phyloP scores from a whole-genome alignment of 2,329 filamentous ascomycete species.

The Myriosclerotinia duriaeana region DNA sequence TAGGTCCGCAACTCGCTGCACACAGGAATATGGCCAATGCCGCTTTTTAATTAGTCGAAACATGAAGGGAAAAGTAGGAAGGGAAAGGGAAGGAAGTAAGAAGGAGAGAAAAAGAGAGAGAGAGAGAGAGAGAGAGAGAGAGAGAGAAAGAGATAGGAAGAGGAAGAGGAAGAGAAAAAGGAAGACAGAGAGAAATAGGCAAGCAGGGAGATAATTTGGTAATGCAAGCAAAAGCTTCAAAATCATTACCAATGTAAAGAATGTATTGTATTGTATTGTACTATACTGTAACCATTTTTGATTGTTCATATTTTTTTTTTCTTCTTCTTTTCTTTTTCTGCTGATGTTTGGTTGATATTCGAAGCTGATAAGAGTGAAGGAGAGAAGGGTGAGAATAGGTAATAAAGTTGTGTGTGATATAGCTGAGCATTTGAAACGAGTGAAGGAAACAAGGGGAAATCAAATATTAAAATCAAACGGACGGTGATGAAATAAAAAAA shows the following conservation, averaged over 20 bases:
- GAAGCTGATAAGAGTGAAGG: neutral
- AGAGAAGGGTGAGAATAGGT: neutral
- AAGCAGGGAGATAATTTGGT: neutral
- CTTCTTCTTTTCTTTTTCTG: neutral
- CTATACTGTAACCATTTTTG: neutral
- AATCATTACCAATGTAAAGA: neutral
- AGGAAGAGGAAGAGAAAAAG: neutral
- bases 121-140: neutral
- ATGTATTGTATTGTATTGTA: neutral
- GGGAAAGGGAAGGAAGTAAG: neutral
- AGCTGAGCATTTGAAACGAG: slow-evolving; percentile 16
- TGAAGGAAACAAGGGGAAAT: slow-evolving; percentile 10
- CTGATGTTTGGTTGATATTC: neutral
- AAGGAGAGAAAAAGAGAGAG: neutral
- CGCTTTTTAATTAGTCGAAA: slow-evolving; percentile 18
- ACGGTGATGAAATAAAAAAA: neutral
- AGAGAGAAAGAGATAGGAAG: neutral
- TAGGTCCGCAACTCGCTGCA: slow-evolving; percentile 18
- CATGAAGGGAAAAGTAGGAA: neutral
- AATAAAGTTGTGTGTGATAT: neutral
- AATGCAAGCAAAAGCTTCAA: neutral
- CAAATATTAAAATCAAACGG: neutral
- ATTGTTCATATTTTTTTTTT: neutral
- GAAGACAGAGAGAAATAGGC: neutral
- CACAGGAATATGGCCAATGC: slow-evolving; percentile 14